Base-by-base conservation (phyloP, 805 yeast species). In the Wickerhamomyces silvicola region DNA sequence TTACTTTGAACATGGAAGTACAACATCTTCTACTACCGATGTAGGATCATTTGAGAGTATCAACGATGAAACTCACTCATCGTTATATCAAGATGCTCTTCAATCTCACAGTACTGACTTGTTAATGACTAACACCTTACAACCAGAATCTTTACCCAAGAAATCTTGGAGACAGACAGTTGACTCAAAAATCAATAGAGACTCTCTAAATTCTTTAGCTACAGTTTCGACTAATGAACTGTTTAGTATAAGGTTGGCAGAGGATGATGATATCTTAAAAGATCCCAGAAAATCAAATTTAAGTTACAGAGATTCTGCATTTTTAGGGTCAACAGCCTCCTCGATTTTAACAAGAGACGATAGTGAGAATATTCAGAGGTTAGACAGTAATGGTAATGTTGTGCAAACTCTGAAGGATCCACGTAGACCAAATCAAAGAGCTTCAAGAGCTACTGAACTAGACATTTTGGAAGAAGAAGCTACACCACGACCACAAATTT, bases 191-290 rank as follows among this genome's bases (percentile, higher is more conserved):
- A 44, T 47, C 31, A 43, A 72, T 28, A 72, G 90, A 52, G 77
- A 72, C 22, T 80, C 94, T 8, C 65, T 75, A 35, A 72, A 70
- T 23, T 83, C 96, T 0, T 48, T 81, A 36, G 87, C 86, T 18
- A 86, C 95, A 0, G 88, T 88, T 21, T 78, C 88, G 20, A 85
- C 96, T 1, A 84, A 80, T 31, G 90, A 85, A 52, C 68, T 87
- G 28, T 69, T 86, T 50, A 81, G 84, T 5, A 85, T 87, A 23
- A 71, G 86, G 48, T 64, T 86, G 25, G 86, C 82, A 3, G 82
- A 80, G 23, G 82, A 78, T 38, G 61, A 60, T 19, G 55, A 56
- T 23, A 50, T 68, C 18, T 59, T 60, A 23, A 64, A 68, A 38
- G 66, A 63, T 32, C 66, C 68, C 14, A 54, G 62, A 36, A 64